Conservation (phyloP, 257 asterid species). For the Fraxinus cuspidata region DNA sequence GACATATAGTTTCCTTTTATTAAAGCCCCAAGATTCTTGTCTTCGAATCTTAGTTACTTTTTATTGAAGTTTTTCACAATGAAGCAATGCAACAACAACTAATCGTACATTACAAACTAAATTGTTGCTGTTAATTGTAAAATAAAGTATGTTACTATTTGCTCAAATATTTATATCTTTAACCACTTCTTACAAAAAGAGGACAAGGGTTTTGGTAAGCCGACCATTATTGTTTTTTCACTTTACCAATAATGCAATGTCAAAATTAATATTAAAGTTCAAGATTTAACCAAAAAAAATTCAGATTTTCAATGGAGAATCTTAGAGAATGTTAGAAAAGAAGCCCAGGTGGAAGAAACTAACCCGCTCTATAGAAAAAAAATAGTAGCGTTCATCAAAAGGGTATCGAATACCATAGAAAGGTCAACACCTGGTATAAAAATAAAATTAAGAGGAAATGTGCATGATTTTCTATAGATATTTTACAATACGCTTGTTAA, state of each 20-base stretch:
- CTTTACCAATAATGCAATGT: constrained; percentile 18
- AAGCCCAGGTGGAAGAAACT: constrained; percentile 15
- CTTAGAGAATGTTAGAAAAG: constrained; percentile 24
- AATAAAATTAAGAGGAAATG: not conserved
- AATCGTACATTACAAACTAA: not conserved
- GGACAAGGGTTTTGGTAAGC: constrained; percentile 18
- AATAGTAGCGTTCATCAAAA: not conserved
- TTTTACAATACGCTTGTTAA: not conserved
- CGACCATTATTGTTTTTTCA: constrained; percentile 18
- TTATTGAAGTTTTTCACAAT: not conserved
- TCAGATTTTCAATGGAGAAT: constrained; percentile 19
- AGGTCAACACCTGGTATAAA: not conserved
- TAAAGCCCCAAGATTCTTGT: not conserved
- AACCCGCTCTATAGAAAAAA: not conserved
- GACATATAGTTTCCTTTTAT: too few species aligned
- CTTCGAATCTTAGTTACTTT: not conserved
- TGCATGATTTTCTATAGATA: not conserved
- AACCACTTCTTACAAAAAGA: constrained; percentile 28
- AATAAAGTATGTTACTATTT: constrained; percentile 15
- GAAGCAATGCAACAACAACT: constrained; percentile 22
- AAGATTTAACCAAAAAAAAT: not conserved
- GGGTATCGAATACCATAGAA: not conserved
- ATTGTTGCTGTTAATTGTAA: constrained; percentile 9
- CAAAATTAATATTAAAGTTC: not conserved
- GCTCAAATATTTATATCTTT: constrained; percentile 20